A percentile compares a stretch with the other conserved stretches of the same genome.
phyloP scores from a whole-genome alignment of 768 basidiomycete genomes.

The Chiua virens region DNA sequence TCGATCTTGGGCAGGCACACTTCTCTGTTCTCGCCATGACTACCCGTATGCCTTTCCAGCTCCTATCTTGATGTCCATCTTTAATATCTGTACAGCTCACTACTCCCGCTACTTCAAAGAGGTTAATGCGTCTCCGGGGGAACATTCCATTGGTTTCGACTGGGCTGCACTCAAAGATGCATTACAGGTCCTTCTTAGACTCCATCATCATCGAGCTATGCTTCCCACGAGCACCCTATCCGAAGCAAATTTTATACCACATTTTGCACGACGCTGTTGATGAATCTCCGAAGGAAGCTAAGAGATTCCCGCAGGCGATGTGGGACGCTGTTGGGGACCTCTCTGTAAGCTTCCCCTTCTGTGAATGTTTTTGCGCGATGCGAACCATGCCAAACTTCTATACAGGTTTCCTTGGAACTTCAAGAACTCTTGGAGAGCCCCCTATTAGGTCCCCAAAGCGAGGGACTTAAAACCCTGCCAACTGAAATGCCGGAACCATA shows the following conservation, averaged over 20 bases:
- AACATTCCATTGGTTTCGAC: constrained; percentile 63
- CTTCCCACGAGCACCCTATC: constrained; percentile 69
- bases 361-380: constrained; percentile 35
- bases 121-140: constrained; percentile 37
- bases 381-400: background rate
- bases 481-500: constrained; percentile 61
- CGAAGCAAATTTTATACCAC: constrained; percentile 62
- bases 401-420: constrained; percentile 62
- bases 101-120: constrained; percentile 70
- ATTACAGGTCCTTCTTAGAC: constrained; percentile 76
- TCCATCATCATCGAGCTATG: constrained; percentile 82
- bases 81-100: constrained; percentile 49
- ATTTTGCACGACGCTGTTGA: constrained; percentile 70
- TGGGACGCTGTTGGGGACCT: constrained; percentile 85
- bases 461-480: constrained; percentile 48
- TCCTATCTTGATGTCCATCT: background rate
- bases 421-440: constrained; percentile 64
- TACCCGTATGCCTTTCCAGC: constrained; percentile 50
- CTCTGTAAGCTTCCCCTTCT: constrained; percentile 54
- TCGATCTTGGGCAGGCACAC: constrained; percentile 59
- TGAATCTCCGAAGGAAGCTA: constrained; percentile 71
- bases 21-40: constrained; percentile 71
- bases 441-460: constrained; percentile 55
- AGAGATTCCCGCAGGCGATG: constrained; percentile 73
- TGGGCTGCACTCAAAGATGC: constrained; percentile 60